Percentiles rank a stretch among this genome's conserved stretches.
Evolutionary conservation across 2,329 filamentous ascomycete genomes (phyloP).

Genomic region (Xylaria sp.): DNA sequence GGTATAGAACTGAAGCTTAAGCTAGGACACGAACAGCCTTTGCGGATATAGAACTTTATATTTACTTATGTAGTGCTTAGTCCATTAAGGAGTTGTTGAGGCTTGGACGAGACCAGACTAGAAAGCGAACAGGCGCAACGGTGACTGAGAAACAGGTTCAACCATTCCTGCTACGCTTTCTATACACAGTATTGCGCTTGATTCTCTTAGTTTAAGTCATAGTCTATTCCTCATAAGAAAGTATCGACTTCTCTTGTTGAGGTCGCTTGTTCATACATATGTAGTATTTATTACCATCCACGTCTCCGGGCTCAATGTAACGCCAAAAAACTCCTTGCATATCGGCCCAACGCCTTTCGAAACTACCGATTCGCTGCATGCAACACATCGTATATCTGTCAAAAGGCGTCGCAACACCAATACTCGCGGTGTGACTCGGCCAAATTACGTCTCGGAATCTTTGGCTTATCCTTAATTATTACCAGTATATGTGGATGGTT

Average conservation of each 20-base stretch:
- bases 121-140: neutral
- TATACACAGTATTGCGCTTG: neutral
- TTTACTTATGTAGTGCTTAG: no score
- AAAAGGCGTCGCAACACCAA: neutral
- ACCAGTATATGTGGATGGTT: constrained; percentile 33
- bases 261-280: constrained; percentile 12
- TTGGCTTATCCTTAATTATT: constrained; percentile 18
- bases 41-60: neutral
- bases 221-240: neutral
- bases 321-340: constrained; percentile 15
- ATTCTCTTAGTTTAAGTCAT: neutral
- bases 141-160: neutral
- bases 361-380: neutral
- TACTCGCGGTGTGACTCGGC: neutral
- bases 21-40: neutral
- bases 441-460: neutral
- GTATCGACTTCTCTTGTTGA: constrained; percentile 9
- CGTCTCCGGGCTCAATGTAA: constrained; percentile 1
- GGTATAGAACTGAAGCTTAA: neutral
- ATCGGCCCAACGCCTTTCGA: constrained; percentile 11
- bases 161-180: neutral
- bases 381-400: constrained; percentile 7
- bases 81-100: neutral
- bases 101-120: neutral
- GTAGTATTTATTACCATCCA: constrained; percentile 12